phyloP scores from a whole-genome alignment of 306 rosid species.

The Vicia sativa region DNA sequence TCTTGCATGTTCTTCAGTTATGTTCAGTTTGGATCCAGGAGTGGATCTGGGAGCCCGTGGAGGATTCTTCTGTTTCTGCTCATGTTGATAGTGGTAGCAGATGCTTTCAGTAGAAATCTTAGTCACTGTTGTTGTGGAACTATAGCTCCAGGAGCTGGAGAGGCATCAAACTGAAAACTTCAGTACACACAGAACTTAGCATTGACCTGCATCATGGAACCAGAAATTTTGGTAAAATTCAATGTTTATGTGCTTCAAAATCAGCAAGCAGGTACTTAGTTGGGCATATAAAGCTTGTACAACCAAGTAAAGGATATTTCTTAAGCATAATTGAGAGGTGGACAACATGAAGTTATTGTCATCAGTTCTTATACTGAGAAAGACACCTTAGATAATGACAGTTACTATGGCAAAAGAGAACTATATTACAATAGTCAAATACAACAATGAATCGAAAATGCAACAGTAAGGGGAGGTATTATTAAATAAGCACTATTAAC shows the following conservation, averaged over 20 bases:
- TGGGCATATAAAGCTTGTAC: slow-evolving; percentile 22
- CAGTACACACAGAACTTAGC: slow-evolving; percentile 98
- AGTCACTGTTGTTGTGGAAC: slow-evolving; percentile 72
- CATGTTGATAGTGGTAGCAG: slow-evolving; percentile 51
- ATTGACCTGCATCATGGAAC: slow-evolving; percentile 65
- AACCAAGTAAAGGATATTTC: slow-evolving; percentile 16
- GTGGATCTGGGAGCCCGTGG: slow-evolving; percentile 57
- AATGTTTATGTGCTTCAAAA: slow-evolving; percentile 12
- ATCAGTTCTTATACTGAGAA: slow-evolving; percentile 14
- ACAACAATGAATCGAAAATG: slow-evolving; percentile 15
- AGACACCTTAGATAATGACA: not conserved
- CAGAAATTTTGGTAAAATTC: slow-evolving; percentile 30
- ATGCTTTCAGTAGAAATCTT: slow-evolving; percentile 46
- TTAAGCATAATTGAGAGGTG: slow-evolving; percentile 19
- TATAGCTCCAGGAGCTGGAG: slow-evolving; percentile 78
- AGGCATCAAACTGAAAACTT: slow-evolving; percentile 90
- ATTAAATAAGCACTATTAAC: slow-evolving; percentile 12
- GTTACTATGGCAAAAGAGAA: slow-evolving; percentile 9
- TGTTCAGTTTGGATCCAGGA: slow-evolving; percentile 57
- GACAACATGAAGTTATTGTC: slow-evolving; percentile 9
- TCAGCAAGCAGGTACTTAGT: not conserved
- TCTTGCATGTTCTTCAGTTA: slow-evolving; percentile 56
- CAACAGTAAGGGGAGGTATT: not conserved
- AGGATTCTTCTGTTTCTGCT: slow-evolving; percentile 81
- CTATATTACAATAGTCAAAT: not conserved